Conservation (phyloP, 176 grass and related monocot species). For the Aegilops umbellulata region DNA sequence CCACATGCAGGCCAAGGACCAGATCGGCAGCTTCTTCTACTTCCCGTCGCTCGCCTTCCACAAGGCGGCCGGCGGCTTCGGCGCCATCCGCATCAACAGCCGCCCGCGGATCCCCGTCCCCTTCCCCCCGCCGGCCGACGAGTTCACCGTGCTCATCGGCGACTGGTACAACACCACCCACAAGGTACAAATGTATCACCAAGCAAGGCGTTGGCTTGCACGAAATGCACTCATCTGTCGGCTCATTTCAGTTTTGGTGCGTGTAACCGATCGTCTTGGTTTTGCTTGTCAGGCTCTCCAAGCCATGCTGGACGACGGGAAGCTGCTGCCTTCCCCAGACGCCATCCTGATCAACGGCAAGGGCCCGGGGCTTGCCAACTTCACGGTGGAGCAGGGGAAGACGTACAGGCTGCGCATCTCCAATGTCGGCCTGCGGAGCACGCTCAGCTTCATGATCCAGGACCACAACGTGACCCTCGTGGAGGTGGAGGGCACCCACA, state of each 20-base stretch:
- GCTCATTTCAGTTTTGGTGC: neutral
- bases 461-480: slow-evolving; percentile 67
- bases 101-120: slow-evolving; percentile 62
- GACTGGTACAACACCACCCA: slow-evolving; percentile 73
- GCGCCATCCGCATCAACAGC: slow-evolving; percentile 53
- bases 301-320: slow-evolving; percentile 55
- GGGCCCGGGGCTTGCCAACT: slow-evolving; percentile 26
- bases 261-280: neutral
- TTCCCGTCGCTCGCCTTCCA: slow-evolving; percentile 83
- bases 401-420: slow-evolving; percentile 78
- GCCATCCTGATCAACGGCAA: slow-evolving; percentile 82
- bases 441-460: slow-evolving; percentile 62
- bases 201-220: neutral
- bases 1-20: slow-evolving; percentile 80
- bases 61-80: slow-evolving; percentile 75
- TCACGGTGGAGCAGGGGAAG: slow-evolving; percentile 66
- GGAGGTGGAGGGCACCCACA: slow-evolving; percentile 87
- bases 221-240: neutral
- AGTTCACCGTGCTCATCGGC: slow-evolving; percentile 69
- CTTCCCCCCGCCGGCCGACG: slow-evolving; percentile 49
- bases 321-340: slow-evolving; percentile 44
- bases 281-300: slow-evolving; percentile 49
- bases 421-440: slow-evolving; percentile 67
- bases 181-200: slow-evolving; percentile 6
- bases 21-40: slow-evolving; percentile 97